Percentiles rank a stretch among this genome's conserved stretches.
phyloP scores from a whole-genome alignment of 495 filamentous ascomycete species.

The Xylona heveae region DNA sequence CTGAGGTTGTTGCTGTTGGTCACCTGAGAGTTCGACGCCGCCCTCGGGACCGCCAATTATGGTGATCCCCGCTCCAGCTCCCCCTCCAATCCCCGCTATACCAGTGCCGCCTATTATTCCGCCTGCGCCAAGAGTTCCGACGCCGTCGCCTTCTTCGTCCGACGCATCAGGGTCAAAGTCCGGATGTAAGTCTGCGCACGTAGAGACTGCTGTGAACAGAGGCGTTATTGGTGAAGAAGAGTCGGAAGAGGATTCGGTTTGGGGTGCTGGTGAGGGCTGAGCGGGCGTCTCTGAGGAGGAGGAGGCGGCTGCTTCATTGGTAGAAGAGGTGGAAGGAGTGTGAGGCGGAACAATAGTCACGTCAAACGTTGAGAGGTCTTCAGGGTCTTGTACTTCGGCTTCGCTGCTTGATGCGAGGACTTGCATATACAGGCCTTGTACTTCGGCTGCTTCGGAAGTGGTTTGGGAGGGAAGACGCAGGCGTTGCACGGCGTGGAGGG shows the following conservation, averaged over 20 bases:
- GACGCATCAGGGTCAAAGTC: constrained; percentile 41
- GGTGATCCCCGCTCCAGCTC: constrained; percentile 13
- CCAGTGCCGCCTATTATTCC: constrained; percentile 19
- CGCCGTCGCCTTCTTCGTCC: constrained; percentile 26
- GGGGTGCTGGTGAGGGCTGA: constrained; percentile 14
- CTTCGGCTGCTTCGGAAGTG: constrained; percentile 16
- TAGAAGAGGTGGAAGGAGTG: constrained; percentile 1
- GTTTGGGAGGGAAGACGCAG: constrained; percentile 18
- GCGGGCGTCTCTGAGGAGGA: constrained; percentile 5
- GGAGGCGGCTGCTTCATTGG: constrained; percentile 3
- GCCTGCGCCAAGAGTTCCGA: constrained; percentile 34
- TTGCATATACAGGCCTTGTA: constrained; percentile 60
- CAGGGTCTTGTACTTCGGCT: constrained; percentile 23
- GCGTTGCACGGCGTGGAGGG: constrained; percentile 69
- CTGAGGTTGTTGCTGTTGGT: no score
- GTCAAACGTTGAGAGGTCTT: constrained; percentile 23
- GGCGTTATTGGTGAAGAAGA: constrained; percentile 19
- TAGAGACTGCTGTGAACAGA: constrained; percentile 62
- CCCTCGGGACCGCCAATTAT: no score
- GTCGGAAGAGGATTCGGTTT: constrained; percentile 11
- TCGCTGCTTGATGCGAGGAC: constrained; percentile 19
- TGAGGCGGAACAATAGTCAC: constrained; percentile 47
- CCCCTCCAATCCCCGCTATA: constrained; percentile 25
- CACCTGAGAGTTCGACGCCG: no score
- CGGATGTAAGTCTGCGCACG: constrained; percentile 77